Evolutionary conservation across 164 flowering plant species (phyloP).

Genomic region (Vitis cinerea): DNA sequence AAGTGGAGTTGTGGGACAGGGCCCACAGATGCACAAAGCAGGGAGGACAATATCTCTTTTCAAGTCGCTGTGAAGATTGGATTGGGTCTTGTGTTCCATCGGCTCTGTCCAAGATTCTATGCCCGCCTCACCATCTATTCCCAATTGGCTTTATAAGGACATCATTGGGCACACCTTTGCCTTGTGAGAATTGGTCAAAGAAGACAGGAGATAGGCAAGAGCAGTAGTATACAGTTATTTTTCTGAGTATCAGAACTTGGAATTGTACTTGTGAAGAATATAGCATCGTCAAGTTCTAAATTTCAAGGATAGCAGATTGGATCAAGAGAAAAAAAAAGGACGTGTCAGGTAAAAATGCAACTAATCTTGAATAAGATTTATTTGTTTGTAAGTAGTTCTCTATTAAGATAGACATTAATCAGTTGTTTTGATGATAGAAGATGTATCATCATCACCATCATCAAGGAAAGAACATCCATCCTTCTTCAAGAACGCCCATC

Average conservation of each 20-base stretch:
- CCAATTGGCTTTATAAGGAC: constrained; percentile 47
- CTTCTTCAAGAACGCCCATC: constrained; percentile 53
- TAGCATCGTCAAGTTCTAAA: constrained; percentile 7
- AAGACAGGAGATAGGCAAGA: constrained; percentile 20
- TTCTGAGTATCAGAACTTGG: constrained; percentile 4
- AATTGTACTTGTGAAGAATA: constrained; percentile 9
- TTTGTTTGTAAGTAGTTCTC: constrained; percentile 11
- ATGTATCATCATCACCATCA: constrained; percentile 72
- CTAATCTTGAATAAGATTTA: background rate
- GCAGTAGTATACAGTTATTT: constrained; percentile 7
- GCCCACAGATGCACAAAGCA: constrained; percentile 36
- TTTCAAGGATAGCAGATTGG: background rate
- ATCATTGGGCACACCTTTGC: constrained; percentile 17
- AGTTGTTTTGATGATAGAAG: constrained; percentile 20
- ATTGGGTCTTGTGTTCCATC: constrained; percentile 38
- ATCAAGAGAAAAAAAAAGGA: constrained; percentile 8
- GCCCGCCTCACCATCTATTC: constrained; percentile 21
- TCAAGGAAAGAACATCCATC: constrained; percentile 51
- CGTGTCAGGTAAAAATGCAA: constrained; percentile 21
- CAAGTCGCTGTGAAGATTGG: constrained; percentile 63
- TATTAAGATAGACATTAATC: background rate
- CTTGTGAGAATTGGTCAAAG: constrained; percentile 25
- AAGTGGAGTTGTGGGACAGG: constrained; percentile 25
- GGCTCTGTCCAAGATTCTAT: constrained; percentile 57
- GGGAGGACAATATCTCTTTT: constrained; percentile 61